Evolutionary conservation across 768 basidiomycete species (phyloP).

Genomic region (Boletus rex-veris): DNA sequence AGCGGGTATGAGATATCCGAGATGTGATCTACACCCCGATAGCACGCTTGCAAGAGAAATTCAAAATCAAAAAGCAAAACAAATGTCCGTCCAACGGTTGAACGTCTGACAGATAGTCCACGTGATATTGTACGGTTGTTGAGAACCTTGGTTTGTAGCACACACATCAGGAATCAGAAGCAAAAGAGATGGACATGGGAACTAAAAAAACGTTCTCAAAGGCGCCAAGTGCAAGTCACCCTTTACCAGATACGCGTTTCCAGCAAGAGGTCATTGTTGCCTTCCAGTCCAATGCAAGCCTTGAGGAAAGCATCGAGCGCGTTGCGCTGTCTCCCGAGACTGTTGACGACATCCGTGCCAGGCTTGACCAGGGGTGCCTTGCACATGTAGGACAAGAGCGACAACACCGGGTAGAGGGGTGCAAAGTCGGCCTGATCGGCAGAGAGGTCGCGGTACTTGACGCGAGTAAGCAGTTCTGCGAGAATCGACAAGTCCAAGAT

Average conservation of each 20-base stretch:
- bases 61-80: not conserved
- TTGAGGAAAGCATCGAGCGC: slow-evolving; percentile 92
- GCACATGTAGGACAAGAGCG: slow-evolving; percentile 94
- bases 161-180: not conserved
- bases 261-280: slow-evolving; percentile 78
- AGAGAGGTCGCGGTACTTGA: slow-evolving; percentile 72
- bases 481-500: slow-evolving; percentile 93
- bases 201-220: too few species aligned
- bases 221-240: not conserved
- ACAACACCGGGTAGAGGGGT: slow-evolving; percentile 87
- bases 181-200: too few species aligned
- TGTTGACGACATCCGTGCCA: slow-evolving; percentile 92
- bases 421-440: slow-evolving; percentile 58
- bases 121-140: slow-evolving; percentile 13
- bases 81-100: slow-evolving; percentile 10
- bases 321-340: slow-evolving; percentile 89
- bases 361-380: slow-evolving; percentile 98
- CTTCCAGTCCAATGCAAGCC: slow-evolving; percentile 88
- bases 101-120: slow-evolving; percentile 1
- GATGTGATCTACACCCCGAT: not conserved
- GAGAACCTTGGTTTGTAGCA: slow-evolving; percentile 12
- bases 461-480: slow-evolving; percentile 89
- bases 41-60: not conserved
- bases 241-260: slow-evolving; percentile 86
- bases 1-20: not conserved